phyloP scores from a whole-genome alignment of 2,329 filamentous ascomycete genomes.

The Microcyclospora pomicola region DNA sequence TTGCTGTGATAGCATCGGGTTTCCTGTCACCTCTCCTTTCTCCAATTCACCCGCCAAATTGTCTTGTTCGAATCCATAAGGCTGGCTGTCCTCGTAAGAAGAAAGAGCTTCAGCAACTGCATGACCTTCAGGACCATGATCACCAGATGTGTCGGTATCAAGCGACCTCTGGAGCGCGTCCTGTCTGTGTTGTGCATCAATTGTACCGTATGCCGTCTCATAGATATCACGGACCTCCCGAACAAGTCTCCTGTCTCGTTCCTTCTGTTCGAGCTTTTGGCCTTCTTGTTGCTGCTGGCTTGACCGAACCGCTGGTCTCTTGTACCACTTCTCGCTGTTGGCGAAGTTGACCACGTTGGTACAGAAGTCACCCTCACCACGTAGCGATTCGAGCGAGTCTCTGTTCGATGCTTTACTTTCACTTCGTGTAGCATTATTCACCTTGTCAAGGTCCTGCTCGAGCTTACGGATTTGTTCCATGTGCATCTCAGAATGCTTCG shows the following conservation, averaged over 20 bases:
- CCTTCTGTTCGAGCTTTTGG: slow-evolving; percentile 13
- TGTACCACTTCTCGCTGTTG: slow-evolving; percentile 24
- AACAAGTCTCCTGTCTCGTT: slow-evolving; percentile 21
- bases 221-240: slow-evolving; percentile 29
- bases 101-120: too few species aligned
- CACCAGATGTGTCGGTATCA: too few species aligned
- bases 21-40: too few species aligned
- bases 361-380: slow-evolving; percentile 26
- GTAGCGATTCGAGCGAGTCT: slow-evolving; percentile 3
- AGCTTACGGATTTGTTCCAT: slow-evolving; percentile 12
- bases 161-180: not conserved
- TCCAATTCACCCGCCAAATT: too few species aligned
- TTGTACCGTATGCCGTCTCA: slow-evolving; percentile 29
- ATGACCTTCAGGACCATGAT: too few species aligned
- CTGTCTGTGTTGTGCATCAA: slow-evolving; percentile 19
- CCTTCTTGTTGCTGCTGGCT: slow-evolving; percentile 4
- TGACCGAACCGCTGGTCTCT: slow-evolving; percentile 10
- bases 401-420: too few species aligned
- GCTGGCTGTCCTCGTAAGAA: too few species aligned
- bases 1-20: too few species aligned
- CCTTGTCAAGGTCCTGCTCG: slow-evolving; percentile 10
- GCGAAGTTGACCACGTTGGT: slow-evolving; percentile 23
- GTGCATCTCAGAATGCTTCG: slow-evolving; percentile 15
- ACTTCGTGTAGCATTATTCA: slow-evolving; percentile 5
- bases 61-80: too few species aligned